Conservation (phyloP, 2,329 filamentous ascomycete genomes). For the Cordyceps fumosorosea region DNA sequence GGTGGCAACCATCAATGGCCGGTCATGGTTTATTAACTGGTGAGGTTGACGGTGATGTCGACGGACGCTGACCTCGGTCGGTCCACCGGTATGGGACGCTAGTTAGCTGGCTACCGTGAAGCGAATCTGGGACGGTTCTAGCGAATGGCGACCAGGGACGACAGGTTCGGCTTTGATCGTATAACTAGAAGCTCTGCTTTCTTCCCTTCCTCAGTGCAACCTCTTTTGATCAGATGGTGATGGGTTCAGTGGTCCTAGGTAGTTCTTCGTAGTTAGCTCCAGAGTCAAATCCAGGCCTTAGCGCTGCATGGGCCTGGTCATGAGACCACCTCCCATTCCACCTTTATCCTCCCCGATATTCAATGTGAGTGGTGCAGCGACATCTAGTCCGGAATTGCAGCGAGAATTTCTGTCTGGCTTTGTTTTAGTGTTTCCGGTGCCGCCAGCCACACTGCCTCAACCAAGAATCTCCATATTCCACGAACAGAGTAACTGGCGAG, state of each 20-base stretch:
- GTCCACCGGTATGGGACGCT: not conserved
- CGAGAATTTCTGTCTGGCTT: conserved; percentile 3
- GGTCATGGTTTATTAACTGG: not conserved
- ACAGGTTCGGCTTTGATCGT: not conserved
- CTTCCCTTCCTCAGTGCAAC: not conserved
- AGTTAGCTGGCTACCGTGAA: not conserved
- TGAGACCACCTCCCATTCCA: conserved; percentile 24
- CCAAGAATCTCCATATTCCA: not conserved
- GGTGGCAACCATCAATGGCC: not conserved
- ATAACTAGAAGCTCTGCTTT: not conserved
- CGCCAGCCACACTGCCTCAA: not conserved
- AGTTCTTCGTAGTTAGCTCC: not conserved
- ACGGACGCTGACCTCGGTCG: not conserved
- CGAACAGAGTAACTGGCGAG: not conserved
- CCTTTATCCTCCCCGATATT: conserved; percentile 9
- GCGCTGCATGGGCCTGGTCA: conserved; percentile 25
- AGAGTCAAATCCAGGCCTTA: conserved; percentile 17
- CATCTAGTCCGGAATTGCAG: conserved; percentile 1
- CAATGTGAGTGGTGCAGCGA: conserved; percentile 11
- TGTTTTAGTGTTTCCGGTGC: conserved; percentile 6
- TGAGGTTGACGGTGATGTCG: no score
- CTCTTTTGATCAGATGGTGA: conserved; percentile 12
- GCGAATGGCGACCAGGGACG: not conserved
- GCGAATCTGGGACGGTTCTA: not conserved
- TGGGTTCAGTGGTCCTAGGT: conserved; percentile 4